Percentiles rank a stretch among this genome's conserved stretches.
These are phyloP conservation scores for Coelastrella sp. DNA, from an alignment of 139 green algal species.

Conservation along the genomic window DNA sequence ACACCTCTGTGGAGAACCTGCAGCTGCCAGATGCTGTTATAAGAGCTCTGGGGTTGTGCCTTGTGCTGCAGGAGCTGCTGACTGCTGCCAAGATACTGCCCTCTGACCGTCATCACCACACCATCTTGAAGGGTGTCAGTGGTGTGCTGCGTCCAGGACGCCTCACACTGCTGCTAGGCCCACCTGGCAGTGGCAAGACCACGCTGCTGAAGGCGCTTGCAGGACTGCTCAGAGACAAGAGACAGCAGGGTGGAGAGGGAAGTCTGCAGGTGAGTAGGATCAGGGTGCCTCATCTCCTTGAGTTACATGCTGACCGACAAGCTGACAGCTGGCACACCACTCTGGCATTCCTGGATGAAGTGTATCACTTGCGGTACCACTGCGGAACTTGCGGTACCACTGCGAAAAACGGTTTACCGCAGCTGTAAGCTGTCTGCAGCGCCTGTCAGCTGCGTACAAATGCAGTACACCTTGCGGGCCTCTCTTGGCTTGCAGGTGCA, in stretches of 20 bases:
- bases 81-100: constrained; percentile 1
- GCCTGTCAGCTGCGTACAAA: no score
- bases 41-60: no score
- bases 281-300: neutral
- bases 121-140: constrained; percentile 43
- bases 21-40: no score
- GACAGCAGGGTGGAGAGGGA: neutral
- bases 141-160: constrained; percentile 53
- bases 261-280: neutral
- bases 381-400: no score
- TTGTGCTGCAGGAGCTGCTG: constrained; percentile 28
- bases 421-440: no score
- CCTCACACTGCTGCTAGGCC: constrained; percentile 76
- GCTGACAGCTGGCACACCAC: neutral
- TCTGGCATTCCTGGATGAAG: neutral
- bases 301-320: neutral
- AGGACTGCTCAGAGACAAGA: constrained; percentile 59
- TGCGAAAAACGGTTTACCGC: no score
- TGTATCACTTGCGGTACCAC: no score
- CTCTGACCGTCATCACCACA: constrained; percentile 34
- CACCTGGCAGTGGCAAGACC: constrained; percentile 75
- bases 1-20: no score
- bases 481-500: neutral
- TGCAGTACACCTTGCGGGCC: no score
- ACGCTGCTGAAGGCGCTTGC: constrained; percentile 72